Conservation (phyloP, 257 asterid species). For the Solanum sitiens region DNA sequence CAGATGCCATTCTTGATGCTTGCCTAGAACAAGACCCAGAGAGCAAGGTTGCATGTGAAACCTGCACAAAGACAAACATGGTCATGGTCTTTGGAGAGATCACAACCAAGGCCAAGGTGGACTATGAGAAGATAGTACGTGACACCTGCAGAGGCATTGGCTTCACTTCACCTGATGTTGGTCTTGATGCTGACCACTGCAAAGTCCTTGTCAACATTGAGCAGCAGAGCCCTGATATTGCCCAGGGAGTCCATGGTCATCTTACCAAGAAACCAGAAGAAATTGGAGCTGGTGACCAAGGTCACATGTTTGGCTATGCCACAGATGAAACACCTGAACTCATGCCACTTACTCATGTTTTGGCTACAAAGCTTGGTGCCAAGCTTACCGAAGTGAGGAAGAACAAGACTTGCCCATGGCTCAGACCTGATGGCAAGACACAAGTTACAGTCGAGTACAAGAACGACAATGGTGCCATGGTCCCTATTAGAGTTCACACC, state of each 20-base stretch:
- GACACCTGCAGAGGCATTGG: conserved; percentile 65
- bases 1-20: conserved; percentile 61
- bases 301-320: conserved; percentile 76
- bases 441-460: conserved; percentile 64
- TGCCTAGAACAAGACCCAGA: conserved; percentile 62
- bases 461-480: conserved; percentile 59
- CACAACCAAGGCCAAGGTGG: conserved; percentile 49
- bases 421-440: conserved; percentile 67
- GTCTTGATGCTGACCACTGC: conserved; percentile 64
- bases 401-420: conserved; percentile 54
- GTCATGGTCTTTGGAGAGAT: conserved; percentile 66
- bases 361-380: conserved; percentile 64
- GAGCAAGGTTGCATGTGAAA: conserved; percentile 67
- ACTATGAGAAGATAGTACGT: conserved; percentile 62
- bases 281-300: conserved; percentile 73
- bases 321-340: conserved; percentile 71
- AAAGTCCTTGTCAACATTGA: conserved; percentile 57
- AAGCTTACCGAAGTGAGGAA: conserved; percentile 54
- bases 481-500: conserved; percentile 57
- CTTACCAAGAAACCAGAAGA: conserved; percentile 66
- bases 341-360: conserved; percentile 64
- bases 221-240: conserved; percentile 66
- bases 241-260: conserved; percentile 64
- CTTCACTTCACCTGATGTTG: conserved; percentile 50
- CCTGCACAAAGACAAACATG: conserved; percentile 57